Evolutionary conservation across 495 filamentous ascomycete genomes (phyloP).

Genomic region (Aspergillus diversus): DNA sequence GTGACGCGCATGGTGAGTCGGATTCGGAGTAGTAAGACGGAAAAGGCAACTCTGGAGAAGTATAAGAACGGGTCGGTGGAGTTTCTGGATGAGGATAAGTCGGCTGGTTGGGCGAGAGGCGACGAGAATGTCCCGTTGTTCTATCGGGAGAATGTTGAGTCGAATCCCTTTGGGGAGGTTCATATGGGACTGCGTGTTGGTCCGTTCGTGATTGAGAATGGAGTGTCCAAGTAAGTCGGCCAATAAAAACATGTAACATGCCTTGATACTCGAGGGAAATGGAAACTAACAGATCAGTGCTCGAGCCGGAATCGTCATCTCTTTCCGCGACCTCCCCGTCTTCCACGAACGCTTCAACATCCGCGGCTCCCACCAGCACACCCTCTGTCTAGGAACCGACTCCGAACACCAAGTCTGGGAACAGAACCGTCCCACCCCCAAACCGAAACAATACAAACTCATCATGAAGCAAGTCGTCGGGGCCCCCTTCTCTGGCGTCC

Average conservation of each 20-base stretch:
- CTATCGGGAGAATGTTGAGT: constrained; percentile 28
- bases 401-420: constrained; percentile 22
- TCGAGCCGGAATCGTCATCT: constrained; percentile 37
- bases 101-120: not conserved
- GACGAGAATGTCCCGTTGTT: constrained; percentile 38
- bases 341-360: constrained; percentile 19
- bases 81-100: not conserved
- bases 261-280: not conserved
- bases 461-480: constrained; percentile 47
- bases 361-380: not conserved
- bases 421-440: constrained; percentile 22
- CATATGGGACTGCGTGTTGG: constrained; percentile 47
- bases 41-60: not conserved
- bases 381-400: constrained; percentile 27
- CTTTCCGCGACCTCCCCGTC: constrained; percentile 27
- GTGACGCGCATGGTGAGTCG: constrained; percentile 1
- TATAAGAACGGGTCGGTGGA: not conserved
- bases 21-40: constrained; percentile 18
- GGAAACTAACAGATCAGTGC: constrained; percentile 20
- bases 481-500: constrained; percentile 33
- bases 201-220: constrained; percentile 48
- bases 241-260: not conserved
- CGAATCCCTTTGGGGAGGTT: constrained; percentile 41
- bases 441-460: constrained; percentile 38
- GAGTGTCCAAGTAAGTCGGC: constrained; percentile 30